These are phyloP conservation scores for Pseudocercospora eumusae DNA, from an alignment of 2,329 filamentous ascomycete genomes.

Conservation along the genomic window DNA sequence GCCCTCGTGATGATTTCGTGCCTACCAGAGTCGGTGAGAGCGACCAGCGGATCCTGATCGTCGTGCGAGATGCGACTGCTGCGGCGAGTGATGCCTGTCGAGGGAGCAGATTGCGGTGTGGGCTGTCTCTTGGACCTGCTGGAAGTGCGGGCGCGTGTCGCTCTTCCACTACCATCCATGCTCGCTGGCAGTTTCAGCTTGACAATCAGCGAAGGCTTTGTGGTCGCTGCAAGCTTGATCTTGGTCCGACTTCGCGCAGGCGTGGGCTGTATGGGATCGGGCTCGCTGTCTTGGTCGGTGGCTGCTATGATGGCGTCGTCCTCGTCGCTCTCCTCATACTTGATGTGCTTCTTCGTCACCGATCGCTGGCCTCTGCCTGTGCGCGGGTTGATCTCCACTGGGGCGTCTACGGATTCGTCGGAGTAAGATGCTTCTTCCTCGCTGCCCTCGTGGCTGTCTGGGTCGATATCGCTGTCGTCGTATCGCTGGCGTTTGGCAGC, in stretches of 20 bases:
- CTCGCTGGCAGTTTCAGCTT: slow-evolving; percentile 42
- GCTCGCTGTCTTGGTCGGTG: slow-evolving; percentile 44
- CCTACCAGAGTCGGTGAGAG: slow-evolving; percentile 60
- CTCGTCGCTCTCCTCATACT: slow-evolving; percentile 58
- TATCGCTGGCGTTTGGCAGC: slow-evolving; percentile 41
- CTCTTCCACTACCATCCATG: slow-evolving; percentile 27
- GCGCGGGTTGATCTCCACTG: slow-evolving; percentile 56
- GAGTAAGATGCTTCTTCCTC: slow-evolving; percentile 47
- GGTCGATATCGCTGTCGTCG: slow-evolving; percentile 51
- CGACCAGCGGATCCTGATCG: slow-evolving; percentile 57
- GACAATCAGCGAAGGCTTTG: slow-evolving; percentile 41
- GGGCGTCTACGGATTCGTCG: slow-evolving; percentile 50
- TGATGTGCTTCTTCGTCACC: slow-evolving; percentile 56
- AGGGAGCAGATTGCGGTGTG: slow-evolving; percentile 28
- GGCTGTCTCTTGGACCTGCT: slow-evolving; percentile 42
- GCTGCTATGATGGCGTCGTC: slow-evolving; percentile 47
- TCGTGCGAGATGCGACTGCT: slow-evolving; percentile 63
- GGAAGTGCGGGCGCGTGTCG: slow-evolving; percentile 43
- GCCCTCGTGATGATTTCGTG: slow-evolving; percentile 57
- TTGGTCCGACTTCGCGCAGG: slow-evolving; percentile 19
- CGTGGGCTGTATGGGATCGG: slow-evolving; percentile 26
- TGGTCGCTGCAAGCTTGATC: slow-evolving; percentile 16
- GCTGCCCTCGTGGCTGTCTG: slow-evolving; percentile 42
- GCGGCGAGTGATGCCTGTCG: slow-evolving; percentile 44
- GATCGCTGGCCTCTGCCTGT: slow-evolving; percentile 59